Percentiles rank a stretch among this genome's conserved stretches.
phyloP scores from a whole-genome alignment of 257 asterid genomes.

The Ilex aquifolium region DNA sequence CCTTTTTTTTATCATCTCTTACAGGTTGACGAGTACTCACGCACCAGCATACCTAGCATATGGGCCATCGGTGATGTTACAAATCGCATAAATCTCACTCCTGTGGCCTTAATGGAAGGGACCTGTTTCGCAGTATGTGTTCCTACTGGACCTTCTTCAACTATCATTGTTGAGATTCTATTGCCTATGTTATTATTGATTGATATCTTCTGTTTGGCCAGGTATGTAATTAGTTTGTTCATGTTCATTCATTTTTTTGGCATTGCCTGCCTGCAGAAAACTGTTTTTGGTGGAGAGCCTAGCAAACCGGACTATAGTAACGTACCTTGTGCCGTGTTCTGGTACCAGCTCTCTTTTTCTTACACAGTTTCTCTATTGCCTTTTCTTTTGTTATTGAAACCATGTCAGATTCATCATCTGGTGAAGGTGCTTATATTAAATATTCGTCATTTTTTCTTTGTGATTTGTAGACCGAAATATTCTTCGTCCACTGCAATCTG shows the following conservation, averaged over 20 bases:
- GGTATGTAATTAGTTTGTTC: not conserved
- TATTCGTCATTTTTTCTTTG: not conserved
- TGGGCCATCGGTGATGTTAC: conserved; percentile 98
- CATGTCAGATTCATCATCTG: not conserved
- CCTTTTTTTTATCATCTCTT: not conserved
- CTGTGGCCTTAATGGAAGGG: conserved; percentile 99
- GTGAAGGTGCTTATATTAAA: not conserved
- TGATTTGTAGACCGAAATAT: too few relatives aligned
- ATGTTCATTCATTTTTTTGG: not conserved
- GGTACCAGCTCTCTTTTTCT: conserved; percentile 40
- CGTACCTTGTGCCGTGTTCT: conserved; percentile 88
- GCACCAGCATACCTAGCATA: conserved; percentile 89
- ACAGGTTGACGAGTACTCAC: conserved; percentile 78
- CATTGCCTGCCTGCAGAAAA: conserved; percentile 59
- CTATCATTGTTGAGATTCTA: not conserved
- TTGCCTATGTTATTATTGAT: not conserved
- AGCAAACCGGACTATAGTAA: conserved; percentile 59
- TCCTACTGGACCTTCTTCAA: conserved; percentile 7
- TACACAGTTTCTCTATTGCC: not conserved
- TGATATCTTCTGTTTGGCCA: not conserved
- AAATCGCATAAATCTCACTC: conserved; percentile 90
- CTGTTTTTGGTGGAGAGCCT: conserved; percentile 88
- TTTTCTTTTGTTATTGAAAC: not conserved
- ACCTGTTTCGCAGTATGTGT: conserved; percentile 72
- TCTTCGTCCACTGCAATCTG: not conserved